A percentile compares a stretch with the other conserved stretches of the same genome.
These are phyloP conservation scores for Fusarium torreyae DNA, from an alignment of 2,329 filamentous ascomycete genomes.

Conservation along the genomic window DNA sequence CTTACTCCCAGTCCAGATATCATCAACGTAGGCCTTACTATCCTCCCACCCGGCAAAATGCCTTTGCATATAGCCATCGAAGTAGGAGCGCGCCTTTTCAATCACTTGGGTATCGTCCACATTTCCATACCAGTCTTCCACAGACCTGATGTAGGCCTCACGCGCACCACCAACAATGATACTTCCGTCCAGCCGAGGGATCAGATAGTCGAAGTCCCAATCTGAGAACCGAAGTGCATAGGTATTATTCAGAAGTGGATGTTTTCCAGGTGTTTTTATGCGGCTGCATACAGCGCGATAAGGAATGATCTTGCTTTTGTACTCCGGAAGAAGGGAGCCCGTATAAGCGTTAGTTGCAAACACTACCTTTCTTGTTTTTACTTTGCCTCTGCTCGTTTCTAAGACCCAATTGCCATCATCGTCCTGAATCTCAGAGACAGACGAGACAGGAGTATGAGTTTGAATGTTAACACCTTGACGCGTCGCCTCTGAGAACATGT, in stretches of 20 bases:
- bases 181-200: constrained; percentile 61
- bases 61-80: constrained; percentile 64
- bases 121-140: constrained; percentile 63
- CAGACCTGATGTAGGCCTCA: constrained; percentile 53
- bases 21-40: constrained; percentile 53
- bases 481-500: constrained; percentile 44
- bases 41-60: constrained; percentile 66
- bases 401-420: constrained; percentile 32
- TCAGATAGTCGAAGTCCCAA: constrained; percentile 58
- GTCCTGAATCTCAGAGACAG: constrained; percentile 25
- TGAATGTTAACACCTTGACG: constrained; percentile 50
- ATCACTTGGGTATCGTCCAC: constrained; percentile 63
- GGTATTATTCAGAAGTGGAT: constrained; percentile 45
- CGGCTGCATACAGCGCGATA: constrained; percentile 58
- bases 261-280: constrained; percentile 44
- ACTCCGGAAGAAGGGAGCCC: constrained; percentile 50
- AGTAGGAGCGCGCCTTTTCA: constrained; percentile 60
- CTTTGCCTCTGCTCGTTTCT: constrained; percentile 56
- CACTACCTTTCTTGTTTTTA: constrained; percentile 49
- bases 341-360: constrained; percentile 12
- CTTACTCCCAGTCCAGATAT: constrained; percentile 51
- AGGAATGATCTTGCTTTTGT: constrained; percentile 73
- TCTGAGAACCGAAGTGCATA: constrained; percentile 54
- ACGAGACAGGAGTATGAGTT: constrained; percentile 45
- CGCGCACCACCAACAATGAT: constrained; percentile 51